phyloP scores from a whole-genome alignment of 106 monocot genomes.

The Cymbidium sinense region DNA sequence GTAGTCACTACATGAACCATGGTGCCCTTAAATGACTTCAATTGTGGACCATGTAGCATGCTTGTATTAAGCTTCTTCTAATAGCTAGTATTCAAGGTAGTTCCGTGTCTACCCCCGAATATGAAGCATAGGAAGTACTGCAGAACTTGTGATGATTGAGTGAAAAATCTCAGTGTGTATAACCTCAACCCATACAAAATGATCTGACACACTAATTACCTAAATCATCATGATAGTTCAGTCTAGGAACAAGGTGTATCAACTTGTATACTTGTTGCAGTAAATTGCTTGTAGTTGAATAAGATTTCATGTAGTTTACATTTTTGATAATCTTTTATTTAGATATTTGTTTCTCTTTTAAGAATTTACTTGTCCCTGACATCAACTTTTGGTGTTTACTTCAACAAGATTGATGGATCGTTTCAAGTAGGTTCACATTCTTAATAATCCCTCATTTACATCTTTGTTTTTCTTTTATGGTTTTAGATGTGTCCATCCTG shows the following conservation, averaged over 20 bases:
- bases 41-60: not conserved
- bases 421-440: not conserved
- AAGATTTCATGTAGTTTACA: not conserved
- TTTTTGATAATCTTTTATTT: not conserved
- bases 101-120: not conserved
- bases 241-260: not conserved
- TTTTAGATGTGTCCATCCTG: not conserved
- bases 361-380: not conserved
- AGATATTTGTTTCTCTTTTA: not conserved
- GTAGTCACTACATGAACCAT: not conserved
- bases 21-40: not conserved
- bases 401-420: not conserved
- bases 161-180: not conserved
- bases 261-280: not conserved
- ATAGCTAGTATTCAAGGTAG: not conserved
- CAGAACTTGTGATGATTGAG: not conserved
- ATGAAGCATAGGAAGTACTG: not conserved
- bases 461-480: not conserved
- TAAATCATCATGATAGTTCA: not conserved
- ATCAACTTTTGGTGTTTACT: not conserved
- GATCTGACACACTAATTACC: not conserved
- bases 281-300: not conserved
- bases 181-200: not conserved
- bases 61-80: not conserved
- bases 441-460: not conserved